Base-by-base conservation (phyloP, 208 protist species). In the Trypanosoma scelopori region DNA sequence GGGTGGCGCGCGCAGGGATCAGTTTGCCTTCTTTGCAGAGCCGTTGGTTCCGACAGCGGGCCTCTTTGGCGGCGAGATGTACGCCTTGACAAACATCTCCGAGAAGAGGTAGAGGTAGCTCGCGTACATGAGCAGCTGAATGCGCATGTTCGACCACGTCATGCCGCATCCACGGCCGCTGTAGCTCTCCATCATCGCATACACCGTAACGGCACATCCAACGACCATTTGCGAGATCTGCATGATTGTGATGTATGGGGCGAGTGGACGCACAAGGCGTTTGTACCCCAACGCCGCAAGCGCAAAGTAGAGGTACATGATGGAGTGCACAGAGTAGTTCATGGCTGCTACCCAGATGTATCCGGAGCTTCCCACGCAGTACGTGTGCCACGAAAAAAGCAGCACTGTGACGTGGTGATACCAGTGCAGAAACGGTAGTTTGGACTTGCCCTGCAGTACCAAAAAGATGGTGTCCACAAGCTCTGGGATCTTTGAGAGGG, bases 101-200 rank as follows among this genome's bases (percentile, higher is more conserved):
- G 84, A 78, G 69, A 98, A 98, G 76, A 98, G 87, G 71, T 91
- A 85, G 50, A 97, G 93, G 76, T 98, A 97, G 41, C 77, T 88
- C 52, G 88, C 74, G 75, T 98, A 98, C 71, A 98, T 95, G 32
- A 82, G 55, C 18, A 97, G 70, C 65, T 92, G 83, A 13, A 87
- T 76, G 22, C 86, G 82, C 28, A 79, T 82, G 27, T 74, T 84
- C 53, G 72, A 63, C 56, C 65, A 70, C 16, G 81, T 76, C 20
- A 82, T 81, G 47, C 86, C 86, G 11, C 79, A 64, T 53, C 86
- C 86, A 37, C 76, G 79, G 35, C 80, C 84, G 11, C 52, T 55
- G 23, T 80, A 57, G 3, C 27, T 49, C 42, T 52, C 58, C 15
- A 32, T n/a, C 39, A 75, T 58, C 16, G 64, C 65, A 55, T 49